phyloP scores from a whole-genome alignment of 306 rosid genomes.

The Cercis canadensis region DNA sequence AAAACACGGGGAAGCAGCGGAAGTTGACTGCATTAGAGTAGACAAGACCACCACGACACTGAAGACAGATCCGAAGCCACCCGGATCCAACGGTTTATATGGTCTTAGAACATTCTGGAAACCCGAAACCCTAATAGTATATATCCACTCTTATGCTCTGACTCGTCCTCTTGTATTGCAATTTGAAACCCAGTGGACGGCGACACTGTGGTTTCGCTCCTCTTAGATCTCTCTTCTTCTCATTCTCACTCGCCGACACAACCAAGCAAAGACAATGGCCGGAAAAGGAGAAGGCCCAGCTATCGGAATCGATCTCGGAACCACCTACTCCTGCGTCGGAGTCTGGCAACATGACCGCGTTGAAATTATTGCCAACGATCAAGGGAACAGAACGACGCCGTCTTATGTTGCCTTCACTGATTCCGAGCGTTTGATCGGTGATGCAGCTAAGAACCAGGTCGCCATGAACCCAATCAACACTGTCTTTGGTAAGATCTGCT shows the following conservation, averaged over 20 bases:
- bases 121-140: conserved; percentile 35
- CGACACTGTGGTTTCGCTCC: not conserved
- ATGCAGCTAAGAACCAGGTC: conserved; percentile 74
- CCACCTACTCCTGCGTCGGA: conserved; percentile 74
- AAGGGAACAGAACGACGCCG: conserved; percentile 75
- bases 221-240: not conserved
- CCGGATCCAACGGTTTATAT: conserved; percentile 28
- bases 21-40: not conserved
- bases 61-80: conserved; percentile 12
- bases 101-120: conserved; percentile 59
- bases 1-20: not conserved
- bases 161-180: not conserved
- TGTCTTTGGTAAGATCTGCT: conserved; percentile 58
- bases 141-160: not conserved
- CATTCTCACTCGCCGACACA: not conserved
- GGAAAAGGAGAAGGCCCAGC: conserved; percentile 78
- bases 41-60: conserved; percentile 1
- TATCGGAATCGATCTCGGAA: conserved; percentile 75
- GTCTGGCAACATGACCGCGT: conserved; percentile 76
- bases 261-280: conserved; percentile 43
- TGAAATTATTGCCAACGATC: conserved; percentile 75
- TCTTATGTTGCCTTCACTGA: conserved; percentile 68
- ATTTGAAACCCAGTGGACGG: not conserved
- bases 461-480: conserved; percentile 73
- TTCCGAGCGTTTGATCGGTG: conserved; percentile 65